Conservation (phyloP, 2,329 filamentous ascomycete species). For the Aspergillus fischeri region DNA sequence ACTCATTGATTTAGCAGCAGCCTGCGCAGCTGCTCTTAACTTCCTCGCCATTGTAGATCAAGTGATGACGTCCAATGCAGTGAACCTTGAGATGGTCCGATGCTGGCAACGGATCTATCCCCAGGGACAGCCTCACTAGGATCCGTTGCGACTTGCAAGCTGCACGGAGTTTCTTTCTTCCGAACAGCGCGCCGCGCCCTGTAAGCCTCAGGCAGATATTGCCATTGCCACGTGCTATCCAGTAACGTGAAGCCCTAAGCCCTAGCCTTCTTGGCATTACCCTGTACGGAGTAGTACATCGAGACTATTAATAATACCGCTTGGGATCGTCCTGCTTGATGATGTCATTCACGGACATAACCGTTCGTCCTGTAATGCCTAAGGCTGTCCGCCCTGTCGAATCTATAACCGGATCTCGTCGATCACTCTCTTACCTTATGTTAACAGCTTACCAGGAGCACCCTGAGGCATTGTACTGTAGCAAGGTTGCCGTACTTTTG, state of each 20-base stretch:
- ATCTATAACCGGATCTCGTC: background rate
- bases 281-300: background rate
- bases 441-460: background rate
- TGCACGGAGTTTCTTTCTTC: background rate
- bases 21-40: conserved; percentile 44
- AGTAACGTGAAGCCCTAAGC: background rate
- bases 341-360: background rate
- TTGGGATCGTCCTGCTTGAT: background rate
- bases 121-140: background rate
- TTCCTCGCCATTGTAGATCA: conserved; percentile 39
- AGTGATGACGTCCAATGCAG: background rate
- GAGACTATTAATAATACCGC: background rate
- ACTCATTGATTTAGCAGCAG: conserved; percentile 45
- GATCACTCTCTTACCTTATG: background rate
- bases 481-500: background rate
- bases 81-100: background rate
- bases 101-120: background rate
- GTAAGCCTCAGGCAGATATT: conserved; percentile 1
- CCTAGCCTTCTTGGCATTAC: background rate
- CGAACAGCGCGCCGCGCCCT: conserved; percentile 5
- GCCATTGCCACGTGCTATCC: conserved; percentile 1
- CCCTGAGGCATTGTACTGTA: background rate
- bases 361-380: background rate
- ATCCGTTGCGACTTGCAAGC: background rate
- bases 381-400: background rate